Base-by-base conservation (phyloP, 108 stramenopile genomes). In the Seminavis robusta region DNA sequence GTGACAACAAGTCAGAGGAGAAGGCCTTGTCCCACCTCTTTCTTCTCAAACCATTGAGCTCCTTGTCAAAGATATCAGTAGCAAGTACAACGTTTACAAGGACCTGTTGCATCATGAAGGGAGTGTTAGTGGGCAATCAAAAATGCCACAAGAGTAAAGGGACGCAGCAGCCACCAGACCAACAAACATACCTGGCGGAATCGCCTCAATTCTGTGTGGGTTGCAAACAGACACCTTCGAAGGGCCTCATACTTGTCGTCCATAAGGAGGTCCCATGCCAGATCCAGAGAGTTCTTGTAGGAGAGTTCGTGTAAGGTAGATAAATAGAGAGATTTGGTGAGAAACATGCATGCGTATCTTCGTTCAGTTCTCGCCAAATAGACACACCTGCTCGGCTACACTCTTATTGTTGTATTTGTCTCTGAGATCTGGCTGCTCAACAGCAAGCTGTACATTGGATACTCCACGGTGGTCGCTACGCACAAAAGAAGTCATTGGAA, bases 191-290 rank as follows among this genome's bases (percentile, higher is more conserved):
- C 60, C 46, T 67, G 61, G 11, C 56, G 60, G 33, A 74, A 74
- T 4, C 67, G 67, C 58, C 25, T 31, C 58, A 52, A 56, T 30
- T 65, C 63, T 33, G 30, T 24, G n/a, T 31, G 55, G 24, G 61
- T 45, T 45, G 65, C 49, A 23, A 66, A 68, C 9, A 74, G 50
- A 23, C 44, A 54, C 0, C 48, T 43, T 16, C 61, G 54, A 15
- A 74, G 67, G 17, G 63, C 52, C 8, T 36, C 48, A 31, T 62
- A 74, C 8, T 55, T 32, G 30, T 60, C 52, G 16, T 49, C 53
- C 72, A 63, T 63, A 34, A 74, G 61, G n/a, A 60, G 39, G 3
- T 63, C 45, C 67, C 66, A 74, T 4, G 72, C 72, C 24, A 66
- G 31, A 31, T 67, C 50, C 13, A 65, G 44, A 5, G 66, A 68